Base-by-base conservation (phyloP, 2,329 filamentous ascomycete genomes). In the Triangularia verruculosa region DNA sequence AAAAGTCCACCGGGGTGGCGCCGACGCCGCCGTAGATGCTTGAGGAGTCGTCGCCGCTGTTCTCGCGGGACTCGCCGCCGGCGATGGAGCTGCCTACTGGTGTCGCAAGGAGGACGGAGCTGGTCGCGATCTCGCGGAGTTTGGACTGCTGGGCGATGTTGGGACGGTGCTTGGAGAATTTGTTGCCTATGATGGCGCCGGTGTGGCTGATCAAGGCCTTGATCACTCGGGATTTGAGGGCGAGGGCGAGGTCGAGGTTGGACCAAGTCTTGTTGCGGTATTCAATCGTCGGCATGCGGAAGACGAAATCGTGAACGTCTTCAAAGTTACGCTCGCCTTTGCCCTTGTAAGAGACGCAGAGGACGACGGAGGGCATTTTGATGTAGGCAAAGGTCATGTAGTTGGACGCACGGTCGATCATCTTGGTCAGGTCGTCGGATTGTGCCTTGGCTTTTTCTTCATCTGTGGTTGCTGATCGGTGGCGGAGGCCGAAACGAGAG, bases 201-300 rank as follows among this genome's bases (percentile, higher is more conserved):
- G 94, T 93, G 73, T 99, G 95, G 1, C 92, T 95, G 71, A 99
- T 96, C 54, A 99, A 83, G 0, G 95, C 94, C 72, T 93, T 91
- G 73, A 97, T 92, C 63, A 98, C 91, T 55, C 96, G 93, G 74
- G 93, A 96, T 79, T 99, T 98, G 61, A 99, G 83, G 13, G 93
- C 90, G 56, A 98, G 82, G 0, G 94, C 93, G 9, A 99, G 86
- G 72, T 99, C 95, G 6, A 99, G 84, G 74, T 98, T 99, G 6
- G 93, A 97, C 95, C 95, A 99, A 8, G 93, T 98, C 81, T 99
- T 99, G 82, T 99, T 99, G 67, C 92, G 88, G 79, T 97, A 98
- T 75, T 99, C 95, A 55, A 99, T 88, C 1, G 91, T 90, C 3
- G 95, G 95, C 78, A 99, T 86, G 32, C 92, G 89, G 84, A 99